Conservation (phyloP, 192 early-diverging fungal species). For the Gonapodya sp. region DNA sequence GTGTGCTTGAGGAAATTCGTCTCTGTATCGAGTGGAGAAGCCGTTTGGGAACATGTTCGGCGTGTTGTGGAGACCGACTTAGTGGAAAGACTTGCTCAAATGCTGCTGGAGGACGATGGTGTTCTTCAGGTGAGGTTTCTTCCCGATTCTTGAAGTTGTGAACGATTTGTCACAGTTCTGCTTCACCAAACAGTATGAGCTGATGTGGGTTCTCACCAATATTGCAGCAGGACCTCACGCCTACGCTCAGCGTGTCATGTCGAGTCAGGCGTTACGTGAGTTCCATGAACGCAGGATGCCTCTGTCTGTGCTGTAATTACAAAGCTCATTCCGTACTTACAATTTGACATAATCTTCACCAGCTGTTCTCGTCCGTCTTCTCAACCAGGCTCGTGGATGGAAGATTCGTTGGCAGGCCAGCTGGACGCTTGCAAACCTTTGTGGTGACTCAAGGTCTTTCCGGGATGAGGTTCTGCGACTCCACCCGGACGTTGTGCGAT, state of each 20-base stretch:
- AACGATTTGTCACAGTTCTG: neutral
- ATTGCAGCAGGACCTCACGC: neutral
- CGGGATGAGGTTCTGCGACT: neutral
- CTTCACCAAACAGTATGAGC: neutral
- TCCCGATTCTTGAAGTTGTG: neutral
- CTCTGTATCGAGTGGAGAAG: neutral
- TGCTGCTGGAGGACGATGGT: neutral
- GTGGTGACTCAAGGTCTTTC: neutral
- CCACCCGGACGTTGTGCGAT: neutral
- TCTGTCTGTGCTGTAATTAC: too few relatives aligned
- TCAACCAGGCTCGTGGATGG: neutral
- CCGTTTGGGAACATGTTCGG: slow-evolving; percentile 1
- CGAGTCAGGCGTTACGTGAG: neutral
- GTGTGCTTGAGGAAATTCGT: neutral
- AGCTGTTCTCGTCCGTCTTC: neutral
- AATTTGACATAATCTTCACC: too few relatives aligned
- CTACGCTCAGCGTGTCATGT: neutral
- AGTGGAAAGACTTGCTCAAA: neutral
- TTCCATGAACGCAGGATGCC: too few relatives aligned
- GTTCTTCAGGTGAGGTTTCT: neutral
- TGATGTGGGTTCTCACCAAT: neutral
- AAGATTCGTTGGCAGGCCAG: neutral
- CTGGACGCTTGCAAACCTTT: neutral
- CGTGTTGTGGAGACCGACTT: neutral
- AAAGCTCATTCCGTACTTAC: too few relatives aligned